Evolutionary conservation across 176 grass and related monocot species (phyloP), one percentile per base, ranked within the genome.

Genomic region (Puya raimondii): DNA sequence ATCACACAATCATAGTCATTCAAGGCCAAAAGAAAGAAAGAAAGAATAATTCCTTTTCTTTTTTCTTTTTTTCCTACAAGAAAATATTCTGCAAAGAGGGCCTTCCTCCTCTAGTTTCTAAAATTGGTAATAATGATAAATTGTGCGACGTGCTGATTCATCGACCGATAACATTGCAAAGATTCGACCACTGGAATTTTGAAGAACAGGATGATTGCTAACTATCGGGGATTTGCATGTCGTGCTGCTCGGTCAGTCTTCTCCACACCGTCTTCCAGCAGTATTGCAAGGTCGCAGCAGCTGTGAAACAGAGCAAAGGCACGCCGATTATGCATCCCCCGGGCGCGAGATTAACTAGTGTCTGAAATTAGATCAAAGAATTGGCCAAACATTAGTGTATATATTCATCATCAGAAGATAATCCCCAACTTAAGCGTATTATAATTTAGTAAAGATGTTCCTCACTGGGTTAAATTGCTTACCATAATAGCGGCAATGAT

Each of bases 341-440:
- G 2, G 94, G 89, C 18, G 74, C 84, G 63, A 99, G 86, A 73
- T 93, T 99, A 51, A 93, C 64, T 47, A 99, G 64, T 50, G 89
- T 99, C 94, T 99, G 89, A 77, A 84, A 80, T 73, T 3, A 42
- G 56, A 61, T 18, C 9, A 61, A 20, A 10, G 56, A 18, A 20
- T 61, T 57, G 14, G 21, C 21, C 7, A 21, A 61, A 61, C 9
- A 2, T 18, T 18, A 61, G 21, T 6, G 18, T 18, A 61, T 16
- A 3, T 3, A 57, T 3, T n/a, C 1, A 11, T 17, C 14, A 57
- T 17, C 8, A n/a, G 10, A n/a, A n/a, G 56, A 61, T 9, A n/a
- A n/a, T n/a, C n/a, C n/a, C n/a, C n/a, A n/a, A n/a, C n/a, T n/a
- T n/a, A n/a, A n/a, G n/a, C n/a, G n/a, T n/a, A 58, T 18, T 58